Evolutionary conservation across 768 basidiomycete species (phyloP), one percentile per base, ranked within the genome.

Genomic region (Macrolepiota dolichaula): DNA sequence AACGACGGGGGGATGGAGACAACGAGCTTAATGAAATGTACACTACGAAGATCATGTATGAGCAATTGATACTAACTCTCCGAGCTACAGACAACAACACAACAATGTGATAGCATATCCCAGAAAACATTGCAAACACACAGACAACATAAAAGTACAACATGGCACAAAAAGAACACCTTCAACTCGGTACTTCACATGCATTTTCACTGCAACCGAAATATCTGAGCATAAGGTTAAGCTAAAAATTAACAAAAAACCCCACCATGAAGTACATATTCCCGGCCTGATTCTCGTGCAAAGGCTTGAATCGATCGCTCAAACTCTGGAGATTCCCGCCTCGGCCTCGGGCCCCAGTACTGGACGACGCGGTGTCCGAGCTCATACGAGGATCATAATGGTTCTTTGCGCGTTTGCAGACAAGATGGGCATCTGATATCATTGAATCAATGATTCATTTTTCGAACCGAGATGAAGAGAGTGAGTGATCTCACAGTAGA

Each of bases 331-430:
- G 69, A 24, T 79, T 78, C n/a, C n/a, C n/a, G n/a, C n/a, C n/a
- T n/a, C n/a, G n/a, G 0, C 74, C 73, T 1, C 70, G 71, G 0
- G 77, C 73, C 38, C 73, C 61, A 29, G 81, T 77, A 1, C 84
- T 85, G n/a, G 76, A 81, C 0, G 82, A 77, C 12, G 88, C 88
- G 0, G 85, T 78, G 64, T 87, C 82, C 0, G 90, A 64, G 5
- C 73, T 69, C n/a, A 75, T 76, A 19, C 79, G 74, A 1, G 91
- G 90, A 60, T 87, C 83, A 65, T 89, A 92, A 65, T 93, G 91
- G 66, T 91, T 90, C 73, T 89, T 91, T 0, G 91, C 88, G 2
- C 92, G 82, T 1, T 88, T 79, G 68, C 91, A 93, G 19, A 91
- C 89, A n/a, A 87, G 88, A 65, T 92, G 87, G 6, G 89, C 90